phyloP scores from a whole-genome alignment of 352 stramenopile genomes.

The Phytophthora hybrid region DNA sequence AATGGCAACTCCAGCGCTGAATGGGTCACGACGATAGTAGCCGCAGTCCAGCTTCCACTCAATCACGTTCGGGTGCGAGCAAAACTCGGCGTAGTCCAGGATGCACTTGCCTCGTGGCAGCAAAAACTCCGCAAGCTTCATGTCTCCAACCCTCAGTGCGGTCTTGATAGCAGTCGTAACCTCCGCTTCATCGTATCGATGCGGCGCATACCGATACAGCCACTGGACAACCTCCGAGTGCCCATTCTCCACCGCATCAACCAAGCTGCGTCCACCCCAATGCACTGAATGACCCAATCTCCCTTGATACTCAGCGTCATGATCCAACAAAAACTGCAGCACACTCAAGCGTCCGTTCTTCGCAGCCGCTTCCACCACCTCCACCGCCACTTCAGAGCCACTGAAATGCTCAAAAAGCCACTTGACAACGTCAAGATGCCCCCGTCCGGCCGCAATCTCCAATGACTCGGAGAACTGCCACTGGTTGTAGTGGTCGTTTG shows the following conservation, averaged over 20 bases:
- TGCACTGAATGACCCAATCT: conserved; percentile 12
- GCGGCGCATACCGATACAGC: not conserved
- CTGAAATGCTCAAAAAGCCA: conserved; percentile 27
- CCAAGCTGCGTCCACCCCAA: conserved; percentile 24
- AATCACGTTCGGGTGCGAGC: conserved; percentile 21
- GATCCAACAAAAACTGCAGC: conserved; percentile 15
- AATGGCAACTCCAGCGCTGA: conserved; percentile 19
- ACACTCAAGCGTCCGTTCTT: conserved; percentile 12
- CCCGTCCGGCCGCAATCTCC: conserved; percentile 4
- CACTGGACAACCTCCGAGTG: conserved; percentile 13
- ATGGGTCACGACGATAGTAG: conserved; percentile 15
- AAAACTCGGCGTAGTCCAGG: conserved; percentile 23
- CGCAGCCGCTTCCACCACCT: conserved; percentile 22
- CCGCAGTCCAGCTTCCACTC: conserved; percentile 26
- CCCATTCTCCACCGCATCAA: conserved; percentile 20
- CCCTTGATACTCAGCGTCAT: conserved; percentile 7
- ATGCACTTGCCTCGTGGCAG: conserved; percentile 25
- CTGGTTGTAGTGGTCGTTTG: not conserved
- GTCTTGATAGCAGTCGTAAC: conserved; percentile 18
- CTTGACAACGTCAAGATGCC: conserved; percentile 11
- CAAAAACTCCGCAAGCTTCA: conserved; percentile 15
- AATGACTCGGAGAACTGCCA: conserved; percentile 23
- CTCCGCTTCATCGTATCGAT: conserved; percentile 7
- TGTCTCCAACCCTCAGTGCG: conserved; percentile 4
- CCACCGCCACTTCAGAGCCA: conserved; percentile 14